A percentile compares a stretch with the other conserved stretches of the same genome.
phyloP scores from a whole-genome alignment of 2,329 filamentous ascomycete species.

The Elsinoe fawcettii region DNA sequence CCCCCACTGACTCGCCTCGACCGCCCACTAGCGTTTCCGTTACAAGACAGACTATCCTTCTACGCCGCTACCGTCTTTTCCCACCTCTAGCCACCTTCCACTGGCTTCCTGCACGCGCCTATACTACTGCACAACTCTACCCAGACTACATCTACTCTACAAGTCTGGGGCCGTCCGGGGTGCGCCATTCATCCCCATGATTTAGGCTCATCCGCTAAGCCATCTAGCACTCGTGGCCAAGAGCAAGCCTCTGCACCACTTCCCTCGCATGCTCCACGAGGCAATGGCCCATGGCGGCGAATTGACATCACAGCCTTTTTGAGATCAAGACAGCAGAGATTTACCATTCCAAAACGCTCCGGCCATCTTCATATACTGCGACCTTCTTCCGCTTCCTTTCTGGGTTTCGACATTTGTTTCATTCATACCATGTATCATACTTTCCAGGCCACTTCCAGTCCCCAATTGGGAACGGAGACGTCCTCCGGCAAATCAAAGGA shows the following conservation, averaged over 20 bases:
- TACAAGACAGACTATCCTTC: too few species aligned
- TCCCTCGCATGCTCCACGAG: neutral
- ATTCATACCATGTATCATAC: slow-evolving; percentile 37
- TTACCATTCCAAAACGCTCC: neutral
- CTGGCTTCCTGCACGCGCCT: neutral
- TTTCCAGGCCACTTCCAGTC: slow-evolving; percentile 32
- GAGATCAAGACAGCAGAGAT: neutral
- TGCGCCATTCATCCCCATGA: slow-evolving; percentile 9
- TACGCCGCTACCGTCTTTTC: neutral
- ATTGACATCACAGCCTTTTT: slow-evolving; percentile 3
- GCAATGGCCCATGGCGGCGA: slow-evolving; percentile 3
- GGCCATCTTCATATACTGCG: neutral
- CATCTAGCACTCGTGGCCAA: neutral
- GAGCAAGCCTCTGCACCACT: neutral
- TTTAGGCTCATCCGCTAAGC: slow-evolving; percentile 1
- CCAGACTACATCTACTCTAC: neutral
- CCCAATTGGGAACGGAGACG: slow-evolving; percentile 29
- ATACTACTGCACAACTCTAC: neutral
- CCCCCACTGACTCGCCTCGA: slow-evolving; percentile 4
- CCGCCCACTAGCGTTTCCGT: neutral
- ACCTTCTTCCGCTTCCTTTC: neutral
- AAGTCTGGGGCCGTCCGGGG: slow-evolving; percentile 1
- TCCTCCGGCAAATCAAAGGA: slow-evolving; percentile 31
- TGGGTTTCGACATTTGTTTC: neutral
- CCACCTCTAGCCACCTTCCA: neutral